Evolutionary conservation across 2,329 filamentous ascomycete genomes (phyloP).

Genomic region (Leptosphaerulina australis): DNA sequence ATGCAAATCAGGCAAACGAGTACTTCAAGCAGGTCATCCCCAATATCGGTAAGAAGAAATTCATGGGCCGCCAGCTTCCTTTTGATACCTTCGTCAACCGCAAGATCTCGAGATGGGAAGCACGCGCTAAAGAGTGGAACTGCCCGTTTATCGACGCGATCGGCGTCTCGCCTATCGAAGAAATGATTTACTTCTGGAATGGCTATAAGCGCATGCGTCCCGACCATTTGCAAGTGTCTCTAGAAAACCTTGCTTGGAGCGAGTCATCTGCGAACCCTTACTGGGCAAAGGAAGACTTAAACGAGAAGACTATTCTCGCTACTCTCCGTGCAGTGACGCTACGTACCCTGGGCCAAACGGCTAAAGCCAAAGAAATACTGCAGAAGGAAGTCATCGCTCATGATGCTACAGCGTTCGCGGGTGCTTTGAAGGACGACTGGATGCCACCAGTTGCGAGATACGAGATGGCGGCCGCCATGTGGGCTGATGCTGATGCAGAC

Average conservation of each 20-base stretch:
- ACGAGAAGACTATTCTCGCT: constrained; percentile 69
- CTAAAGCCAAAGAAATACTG: constrained; percentile 70
- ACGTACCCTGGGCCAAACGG: constrained; percentile 66
- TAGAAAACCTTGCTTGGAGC: constrained; percentile 71
- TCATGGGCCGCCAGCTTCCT: constrained; percentile 87
- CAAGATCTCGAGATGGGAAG: constrained; percentile 89
- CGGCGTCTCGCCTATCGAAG: constrained; percentile 78
- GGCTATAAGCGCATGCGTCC: constrained; percentile 80
- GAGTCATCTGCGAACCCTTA: constrained; percentile 57
- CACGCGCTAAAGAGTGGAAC: constrained; percentile 69
- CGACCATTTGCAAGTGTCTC: constrained; percentile 67
- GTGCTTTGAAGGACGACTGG: constrained; percentile 70
- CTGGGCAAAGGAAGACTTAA: constrained; percentile 60
- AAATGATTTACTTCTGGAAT: constrained; percentile 96
- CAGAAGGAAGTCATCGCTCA: constrained; percentile 67
- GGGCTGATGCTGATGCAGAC: constrained; percentile 65
- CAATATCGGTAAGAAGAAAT: constrained; percentile 81
- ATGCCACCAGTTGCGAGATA: constrained; percentile 77
- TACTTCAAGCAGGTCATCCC: constrained; percentile 73
- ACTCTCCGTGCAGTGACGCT: constrained; percentile 71
- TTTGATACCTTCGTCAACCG: constrained; percentile 85
- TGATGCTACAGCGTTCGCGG: constrained; percentile 61
- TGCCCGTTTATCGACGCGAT: constrained; percentile 76
- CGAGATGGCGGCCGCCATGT: constrained; percentile 82
- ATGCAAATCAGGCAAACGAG: constrained; percentile 63